phyloP scores from a whole-genome alignment of 2,329 filamentous ascomycete species.

The Pyrenophora seminiperda region DNA sequence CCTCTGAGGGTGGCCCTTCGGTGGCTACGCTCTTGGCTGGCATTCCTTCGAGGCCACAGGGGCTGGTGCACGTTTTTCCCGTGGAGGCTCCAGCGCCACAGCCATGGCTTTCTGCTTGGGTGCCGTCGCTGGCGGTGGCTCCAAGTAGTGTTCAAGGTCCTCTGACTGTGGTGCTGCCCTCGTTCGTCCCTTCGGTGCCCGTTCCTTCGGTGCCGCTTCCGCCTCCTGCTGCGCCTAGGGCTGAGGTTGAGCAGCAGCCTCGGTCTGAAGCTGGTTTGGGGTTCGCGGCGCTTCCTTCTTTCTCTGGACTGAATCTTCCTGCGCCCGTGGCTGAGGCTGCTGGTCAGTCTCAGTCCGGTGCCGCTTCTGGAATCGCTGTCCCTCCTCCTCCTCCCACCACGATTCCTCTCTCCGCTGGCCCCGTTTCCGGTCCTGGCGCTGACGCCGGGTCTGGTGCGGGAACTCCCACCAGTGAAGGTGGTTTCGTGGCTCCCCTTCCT shows the following conservation, averaged over 20 bases:
- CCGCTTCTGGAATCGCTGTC: neutral
- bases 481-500: neutral
- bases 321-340: conserved; percentile 1
- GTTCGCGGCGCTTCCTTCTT: neutral
- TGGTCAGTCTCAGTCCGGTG: conserved; percentile 3
- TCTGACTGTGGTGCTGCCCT: conserved; percentile 6
- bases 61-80: neutral
- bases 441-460: neutral
- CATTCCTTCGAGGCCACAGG: conserved; percentile 1
- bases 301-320: neutral
- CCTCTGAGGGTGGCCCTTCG: neutral
- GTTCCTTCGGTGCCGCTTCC: neutral
- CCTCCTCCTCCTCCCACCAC: neutral
- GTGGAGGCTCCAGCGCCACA: conserved; percentile 1
- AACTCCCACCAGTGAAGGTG: neutral
- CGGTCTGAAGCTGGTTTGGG: no score
- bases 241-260: no score
- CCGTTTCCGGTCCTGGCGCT: neutral
- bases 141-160: neutral
- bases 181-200: neutral
- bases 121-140: neutral
- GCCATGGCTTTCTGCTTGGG: neutral
- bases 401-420: neutral
- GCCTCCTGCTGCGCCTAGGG: neutral
- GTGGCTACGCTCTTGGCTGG: neutral